Conservation (phyloP, 192 early-diverging fungal species). For the Rhizophagus clarus region DNA sequence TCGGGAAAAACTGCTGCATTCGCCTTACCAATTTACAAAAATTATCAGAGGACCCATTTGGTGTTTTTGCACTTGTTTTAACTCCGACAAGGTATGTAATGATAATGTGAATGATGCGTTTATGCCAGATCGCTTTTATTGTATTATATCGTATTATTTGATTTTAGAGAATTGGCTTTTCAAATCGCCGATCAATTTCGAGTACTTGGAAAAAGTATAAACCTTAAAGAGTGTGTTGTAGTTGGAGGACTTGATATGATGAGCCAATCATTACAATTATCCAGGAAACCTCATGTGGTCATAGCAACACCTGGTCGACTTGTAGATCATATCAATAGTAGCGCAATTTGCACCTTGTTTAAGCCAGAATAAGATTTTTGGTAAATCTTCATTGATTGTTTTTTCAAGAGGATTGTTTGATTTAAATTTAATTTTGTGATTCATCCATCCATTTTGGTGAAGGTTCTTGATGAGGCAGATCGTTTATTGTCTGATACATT, state of each 20-base stretch:
- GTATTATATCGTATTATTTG: neutral
- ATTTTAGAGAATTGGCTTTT: conserved; percentile 87
- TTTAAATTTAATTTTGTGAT: neutral
- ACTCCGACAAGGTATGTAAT: conserved; percentile 82
- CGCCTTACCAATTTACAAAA: conserved; percentile 96
- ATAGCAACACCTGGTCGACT: conserved; percentile 95
- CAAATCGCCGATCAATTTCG: conserved; percentile 99
- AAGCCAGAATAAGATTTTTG: conserved; percentile 71
- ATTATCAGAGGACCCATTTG: conserved; percentile 94
- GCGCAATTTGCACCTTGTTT: conserved; percentile 72
- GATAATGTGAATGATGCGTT: neutral
- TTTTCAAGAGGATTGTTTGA: neutral
- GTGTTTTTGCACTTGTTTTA: conserved; percentile 93
- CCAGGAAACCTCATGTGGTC: conserved; percentile 84
- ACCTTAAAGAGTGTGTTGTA: conserved; percentile 79
- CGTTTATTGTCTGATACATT: conserved; percentile 86
- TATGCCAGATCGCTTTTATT: neutral
- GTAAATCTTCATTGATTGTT: conserved; percentile 37
- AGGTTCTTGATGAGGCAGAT: conserved; percentile 93
- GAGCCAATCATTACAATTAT: conserved; percentile 86
- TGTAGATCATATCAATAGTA: conserved; percentile 89
- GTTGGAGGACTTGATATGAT: conserved; percentile 98
- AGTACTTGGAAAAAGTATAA: conserved; percentile 86
- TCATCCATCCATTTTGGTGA: neutral
- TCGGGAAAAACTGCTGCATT: conserved; percentile 98